Conservation (phyloP, 768 basidiomycete genomes). For the Mycena floridula region DNA sequence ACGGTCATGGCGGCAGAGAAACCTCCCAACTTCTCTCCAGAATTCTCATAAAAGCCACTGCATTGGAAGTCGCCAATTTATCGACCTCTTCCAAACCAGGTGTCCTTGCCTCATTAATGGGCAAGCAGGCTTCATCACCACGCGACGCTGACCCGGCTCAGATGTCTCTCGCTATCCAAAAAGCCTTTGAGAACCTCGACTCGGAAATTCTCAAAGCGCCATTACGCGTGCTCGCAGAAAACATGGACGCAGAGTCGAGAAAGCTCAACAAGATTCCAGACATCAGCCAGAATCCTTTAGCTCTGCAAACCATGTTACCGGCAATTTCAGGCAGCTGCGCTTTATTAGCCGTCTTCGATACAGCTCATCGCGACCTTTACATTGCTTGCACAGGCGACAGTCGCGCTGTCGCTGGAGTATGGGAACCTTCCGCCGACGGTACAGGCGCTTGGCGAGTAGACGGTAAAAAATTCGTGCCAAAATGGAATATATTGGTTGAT, state of each 20-base stretch:
- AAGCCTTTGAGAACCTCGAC: slow-evolving; percentile 81
- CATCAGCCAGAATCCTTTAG: slow-evolving; percentile 65
- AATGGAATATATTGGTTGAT: no score
- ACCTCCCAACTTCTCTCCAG: slow-evolving; percentile 83
- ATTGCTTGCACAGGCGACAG: slow-evolving; percentile 92
- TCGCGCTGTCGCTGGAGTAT: slow-evolving; percentile 91
- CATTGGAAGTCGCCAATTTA: slow-evolving; percentile 53
- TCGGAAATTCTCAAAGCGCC: slow-evolving; percentile 77
- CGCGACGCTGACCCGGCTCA: slow-evolving; percentile 35
- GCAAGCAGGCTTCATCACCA: not conserved
- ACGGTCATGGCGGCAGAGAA: slow-evolving; percentile 80
- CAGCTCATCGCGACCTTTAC: slow-evolving; percentile 74
- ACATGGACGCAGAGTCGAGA: slow-evolving; percentile 42
- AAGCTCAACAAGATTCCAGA: slow-evolving; percentile 54
- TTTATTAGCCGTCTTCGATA: slow-evolving; percentile 82
- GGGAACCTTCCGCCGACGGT: slow-evolving; percentile 62
- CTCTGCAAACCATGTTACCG: slow-evolving; percentile 67
- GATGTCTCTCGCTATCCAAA: slow-evolving; percentile 63
- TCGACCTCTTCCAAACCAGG: not conserved
- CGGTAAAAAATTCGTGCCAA: no score
- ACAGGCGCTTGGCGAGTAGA: slow-evolving; percentile 85
- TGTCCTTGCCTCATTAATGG: not conserved
- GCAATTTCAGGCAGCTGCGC: slow-evolving; percentile 91
- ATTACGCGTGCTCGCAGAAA: slow-evolving; percentile 59
- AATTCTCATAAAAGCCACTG: slow-evolving; percentile 79